Evolutionary conservation across 768 basidiomycete genomes (phyloP), one percentile per base, ranked within the genome.

Genomic region (Hortiboletus campestris): DNA sequence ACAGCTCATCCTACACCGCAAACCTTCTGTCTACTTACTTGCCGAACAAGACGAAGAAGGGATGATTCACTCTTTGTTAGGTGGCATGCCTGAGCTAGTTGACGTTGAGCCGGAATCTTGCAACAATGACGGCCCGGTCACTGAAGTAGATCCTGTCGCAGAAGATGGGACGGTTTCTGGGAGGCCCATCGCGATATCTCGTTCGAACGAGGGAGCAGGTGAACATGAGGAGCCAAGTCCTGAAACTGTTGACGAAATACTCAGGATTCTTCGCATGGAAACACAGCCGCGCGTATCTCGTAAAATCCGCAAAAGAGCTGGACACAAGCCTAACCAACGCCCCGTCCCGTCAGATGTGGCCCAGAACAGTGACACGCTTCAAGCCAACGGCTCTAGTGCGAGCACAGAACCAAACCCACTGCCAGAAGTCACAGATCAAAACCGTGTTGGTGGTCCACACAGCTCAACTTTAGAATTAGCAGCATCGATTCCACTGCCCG

Each of bases 21-120:
- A 89, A 67, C 75, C 80, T 14, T 84, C 91, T 52, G 82, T 90
- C 19, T 61, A 78, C 50, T 67, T 72, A 28, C 72, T 96, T 19
- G 78, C 84, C 51, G 75, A 80, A 49, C 86, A 86, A 63, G 87
- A 83, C 22, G 89, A 91, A 59, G 89, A 89, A 3, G 88, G 90
- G 25, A 91, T 90, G 89, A 75, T 89, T 36, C 90, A 92, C 68
- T 85, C 89, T 4, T 62, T 91, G 11, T 75, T 92, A 17, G 86
- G 81, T 43, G 74, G 79, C n/a, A 66, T 90, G 25, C 86, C 88
- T 0, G 74, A 78, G n/a, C 67, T 89, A 6, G 49, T 66, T 43
- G 64, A 70, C 48, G 42, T 45, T 9, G 62, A 61, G 10, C 48
- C 45, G 5, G 61, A 58, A 25, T 17, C 20, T 10, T 28, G 25